Conservation (phyloP, 2,329 filamentous ascomycete genomes). For the Trichoderma gracile region DNA sequence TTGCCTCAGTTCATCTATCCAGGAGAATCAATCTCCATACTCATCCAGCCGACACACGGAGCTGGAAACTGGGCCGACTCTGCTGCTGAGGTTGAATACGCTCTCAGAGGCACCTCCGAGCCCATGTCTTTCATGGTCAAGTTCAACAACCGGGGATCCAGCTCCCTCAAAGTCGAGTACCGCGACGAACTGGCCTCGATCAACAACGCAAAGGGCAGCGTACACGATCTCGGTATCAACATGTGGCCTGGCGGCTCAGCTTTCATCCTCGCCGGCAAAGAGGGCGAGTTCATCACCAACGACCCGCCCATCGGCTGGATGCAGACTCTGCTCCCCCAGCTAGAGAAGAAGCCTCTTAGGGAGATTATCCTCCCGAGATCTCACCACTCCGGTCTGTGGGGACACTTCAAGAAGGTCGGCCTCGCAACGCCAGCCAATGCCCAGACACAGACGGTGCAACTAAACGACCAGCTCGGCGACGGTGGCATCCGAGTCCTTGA, state of each 20-base stretch:
- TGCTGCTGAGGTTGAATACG: constrained; percentile 36
- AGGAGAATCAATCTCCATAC: constrained; percentile 30
- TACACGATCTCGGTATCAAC: constrained; percentile 29
- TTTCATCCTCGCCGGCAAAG: constrained; percentile 37
- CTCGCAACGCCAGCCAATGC: constrained; percentile 30
- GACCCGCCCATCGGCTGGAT: constrained; percentile 36
- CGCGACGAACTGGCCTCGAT: constrained; percentile 32
- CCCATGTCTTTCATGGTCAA: constrained; percentile 35
- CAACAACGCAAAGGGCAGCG: constrained; percentile 22
- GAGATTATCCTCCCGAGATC: constrained; percentile 38
- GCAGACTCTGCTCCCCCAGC: constrained; percentile 32
- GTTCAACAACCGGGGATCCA: constrained; percentile 24
- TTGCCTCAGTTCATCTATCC: constrained; percentile 36
- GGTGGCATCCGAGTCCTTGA: constrained; percentile 39
- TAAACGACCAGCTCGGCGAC: constrained; percentile 33
- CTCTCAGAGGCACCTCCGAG: constrained; percentile 33
- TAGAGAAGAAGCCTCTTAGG: constrained; percentile 35
- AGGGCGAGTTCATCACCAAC: constrained; percentile 36
- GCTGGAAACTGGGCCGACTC: constrained; percentile 27
- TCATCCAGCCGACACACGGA: background rate
- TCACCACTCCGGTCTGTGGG: constrained; percentile 37
- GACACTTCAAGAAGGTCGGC: constrained; percentile 8
- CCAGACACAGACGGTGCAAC: constrained; percentile 30
- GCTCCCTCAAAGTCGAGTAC: constrained; percentile 30
- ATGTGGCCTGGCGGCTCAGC: constrained; percentile 29